Conservation (phyloP, 2,329 filamentous ascomycete genomes). For the Penicillium sp. region DNA sequence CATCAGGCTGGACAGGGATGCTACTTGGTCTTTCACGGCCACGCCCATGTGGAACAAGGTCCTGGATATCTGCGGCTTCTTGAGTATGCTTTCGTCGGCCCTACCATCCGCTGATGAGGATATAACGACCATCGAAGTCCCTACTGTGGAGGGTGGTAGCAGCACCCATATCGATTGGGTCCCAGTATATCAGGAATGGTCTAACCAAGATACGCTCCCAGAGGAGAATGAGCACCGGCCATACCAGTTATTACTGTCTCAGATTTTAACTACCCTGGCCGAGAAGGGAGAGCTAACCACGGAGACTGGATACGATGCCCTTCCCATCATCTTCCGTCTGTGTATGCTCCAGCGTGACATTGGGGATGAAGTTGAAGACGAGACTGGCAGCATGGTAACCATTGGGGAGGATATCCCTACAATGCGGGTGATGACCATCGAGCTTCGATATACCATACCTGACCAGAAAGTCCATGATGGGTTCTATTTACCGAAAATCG, state of each 20-base stretch:
- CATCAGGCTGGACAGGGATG: not conserved
- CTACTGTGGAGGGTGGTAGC: too few species aligned
- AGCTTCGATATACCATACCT: conserved; percentile 1
- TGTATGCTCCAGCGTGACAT: not conserved
- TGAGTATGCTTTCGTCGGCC: conserved; percentile 1
- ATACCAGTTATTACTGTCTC: not conserved
- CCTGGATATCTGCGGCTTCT: conserved; percentile 2
- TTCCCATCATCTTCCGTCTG: not conserved
- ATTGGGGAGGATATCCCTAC: conserved; percentile 3
- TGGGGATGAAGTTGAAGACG: not conserved
- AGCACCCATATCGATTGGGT: not conserved
- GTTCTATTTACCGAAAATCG: not conserved
- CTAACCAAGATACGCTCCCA: not conserved
- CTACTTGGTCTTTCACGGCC: conserved; percentile 2
- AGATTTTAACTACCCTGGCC: not conserved
- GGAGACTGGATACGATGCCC: not conserved
- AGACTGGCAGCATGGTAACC: not conserved
- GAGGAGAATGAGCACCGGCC: not conserved
- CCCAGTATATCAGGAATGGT: not conserved
- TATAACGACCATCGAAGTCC: too few species aligned
- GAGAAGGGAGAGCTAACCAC: not conserved
- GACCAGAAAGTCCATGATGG: not conserved
- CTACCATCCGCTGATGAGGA: not conserved
- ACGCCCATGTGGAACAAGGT: conserved; percentile 5
- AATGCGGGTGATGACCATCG: not conserved